phyloP scores from a whole-genome alignment of 1,284 basidiomycete genomes.

The Laetiporus sulphureus region DNA sequence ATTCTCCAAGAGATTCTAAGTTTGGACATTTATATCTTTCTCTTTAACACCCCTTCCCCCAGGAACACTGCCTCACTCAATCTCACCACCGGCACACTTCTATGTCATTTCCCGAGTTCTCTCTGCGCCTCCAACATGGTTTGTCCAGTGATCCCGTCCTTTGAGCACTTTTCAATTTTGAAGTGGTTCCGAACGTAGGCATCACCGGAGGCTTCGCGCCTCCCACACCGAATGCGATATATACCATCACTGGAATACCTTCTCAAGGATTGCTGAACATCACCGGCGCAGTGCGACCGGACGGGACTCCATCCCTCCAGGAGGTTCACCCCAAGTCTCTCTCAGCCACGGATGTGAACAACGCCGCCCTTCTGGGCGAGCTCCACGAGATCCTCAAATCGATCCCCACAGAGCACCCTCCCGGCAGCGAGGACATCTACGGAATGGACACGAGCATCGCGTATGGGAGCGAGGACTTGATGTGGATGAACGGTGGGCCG shows the following conservation, averaged over 20 bases:
- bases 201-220: slow-evolving; percentile 71
- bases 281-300: slow-evolving; percentile 37
- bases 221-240: slow-evolving; percentile 50
- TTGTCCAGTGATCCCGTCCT: background rate
- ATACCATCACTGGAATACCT: slow-evolving; percentile 39
- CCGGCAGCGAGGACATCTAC: slow-evolving; percentile 65
- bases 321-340: slow-evolving; percentile 40
- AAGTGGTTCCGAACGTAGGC: slow-evolving; percentile 37
- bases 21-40: too few species aligned
- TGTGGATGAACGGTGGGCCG: slow-evolving; percentile 59
- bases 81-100: too few species aligned
- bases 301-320: slow-evolving; percentile 40
- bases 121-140: slow-evolving; percentile 31
- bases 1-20: too few species aligned
- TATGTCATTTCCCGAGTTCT: slow-evolving; percentile 20
- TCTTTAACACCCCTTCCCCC: too few species aligned
- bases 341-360: slow-evolving; percentile 28
- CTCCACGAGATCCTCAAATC: slow-evolving; percentile 50
- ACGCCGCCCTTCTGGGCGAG: slow-evolving; percentile 41
- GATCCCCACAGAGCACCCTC: slow-evolving; percentile 51
- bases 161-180: background rate
- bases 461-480: slow-evolving; percentile 49
- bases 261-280: slow-evolving; percentile 36
- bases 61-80: too few species aligned
- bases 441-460: slow-evolving; percentile 60